Evolutionary conservation across 2,329 filamentous ascomycete species (phyloP).

Genomic region (Trichoderma semiorbis): DNA sequence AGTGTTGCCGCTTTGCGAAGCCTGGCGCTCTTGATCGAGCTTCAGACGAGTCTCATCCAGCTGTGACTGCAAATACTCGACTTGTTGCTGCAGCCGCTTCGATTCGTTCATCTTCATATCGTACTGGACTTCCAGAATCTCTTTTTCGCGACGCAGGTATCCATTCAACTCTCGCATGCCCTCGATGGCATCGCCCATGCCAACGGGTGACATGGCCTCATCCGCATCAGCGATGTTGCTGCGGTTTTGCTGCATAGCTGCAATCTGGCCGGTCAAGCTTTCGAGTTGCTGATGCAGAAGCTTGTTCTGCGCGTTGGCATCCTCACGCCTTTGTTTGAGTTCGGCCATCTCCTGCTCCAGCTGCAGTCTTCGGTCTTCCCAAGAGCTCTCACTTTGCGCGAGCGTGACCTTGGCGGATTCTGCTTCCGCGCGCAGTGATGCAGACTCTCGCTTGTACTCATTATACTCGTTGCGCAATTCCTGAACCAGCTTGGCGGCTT

Average conservation of each 20-base stretch:
- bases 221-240: slow-evolving; percentile 48
- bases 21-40: slow-evolving; percentile 81
- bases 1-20: slow-evolving; percentile 68
- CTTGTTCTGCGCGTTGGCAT: slow-evolving; percentile 84
- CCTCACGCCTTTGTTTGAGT: slow-evolving; percentile 73
- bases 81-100: slow-evolving; percentile 84
- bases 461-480: slow-evolving; percentile 76
- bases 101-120: slow-evolving; percentile 84
- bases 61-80: slow-evolving; percentile 81
- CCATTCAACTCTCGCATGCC: slow-evolving; percentile 86
- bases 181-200: slow-evolving; percentile 60
- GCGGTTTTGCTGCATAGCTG: slow-evolving; percentile 73
- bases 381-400: slow-evolving; percentile 78
- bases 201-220: slow-evolving; percentile 51
- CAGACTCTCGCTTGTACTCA: slow-evolving; percentile 73
- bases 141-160: slow-evolving; percentile 91
- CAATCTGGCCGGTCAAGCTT: slow-evolving; percentile 73
- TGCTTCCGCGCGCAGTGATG: slow-evolving; percentile 72
- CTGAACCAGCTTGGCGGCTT: slow-evolving; percentile 84
- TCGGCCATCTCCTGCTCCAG: slow-evolving; percentile 83
- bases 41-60: slow-evolving; percentile 87
- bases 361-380: slow-evolving; percentile 75
- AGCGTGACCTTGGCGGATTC: slow-evolving; percentile 81
- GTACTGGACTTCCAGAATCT: slow-evolving; percentile 95
- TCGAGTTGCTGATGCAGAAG: slow-evolving; percentile 88